Conservation (phyloP, 2,329 filamentous ascomycete genomes). For the Cladorrhinum sp. region DNA sequence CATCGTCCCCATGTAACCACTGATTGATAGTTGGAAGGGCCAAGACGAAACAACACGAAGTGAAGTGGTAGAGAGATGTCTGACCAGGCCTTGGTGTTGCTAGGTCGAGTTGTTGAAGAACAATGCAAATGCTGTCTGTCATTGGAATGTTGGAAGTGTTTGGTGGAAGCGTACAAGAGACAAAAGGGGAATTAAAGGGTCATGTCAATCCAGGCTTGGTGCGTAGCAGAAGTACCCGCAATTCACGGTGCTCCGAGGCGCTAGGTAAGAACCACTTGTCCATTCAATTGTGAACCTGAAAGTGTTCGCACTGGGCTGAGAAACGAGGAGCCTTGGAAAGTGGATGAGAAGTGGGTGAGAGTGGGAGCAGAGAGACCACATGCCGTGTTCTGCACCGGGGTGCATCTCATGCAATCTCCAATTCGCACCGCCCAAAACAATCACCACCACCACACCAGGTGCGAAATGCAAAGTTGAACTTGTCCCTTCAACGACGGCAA, state of each 20-base stretch:
- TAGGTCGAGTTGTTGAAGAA: too few species aligned
- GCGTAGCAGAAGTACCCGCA: constrained; percentile 11
- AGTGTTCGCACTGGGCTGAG: constrained; percentile 18
- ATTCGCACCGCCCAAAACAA: neutral
- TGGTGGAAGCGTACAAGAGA: constrained; percentile 1
- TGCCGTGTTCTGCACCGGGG: neutral
- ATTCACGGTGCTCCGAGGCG: constrained; percentile 8
- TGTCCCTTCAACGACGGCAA: constrained; percentile 15
- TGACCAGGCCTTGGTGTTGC: neutral
- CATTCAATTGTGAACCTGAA: constrained; percentile 12
- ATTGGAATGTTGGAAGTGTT: neutral
- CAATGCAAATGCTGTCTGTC: neutral
- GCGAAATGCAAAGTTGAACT: constrained; percentile 3
- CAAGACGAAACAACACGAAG: constrained; percentile 1
- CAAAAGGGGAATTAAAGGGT: constrained; percentile 20
- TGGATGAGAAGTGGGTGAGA: neutral
- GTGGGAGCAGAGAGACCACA: neutral
- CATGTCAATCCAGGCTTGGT: constrained; percentile 7
- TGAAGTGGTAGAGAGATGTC: neutral
- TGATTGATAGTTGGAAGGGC: neutral
- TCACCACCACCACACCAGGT: neutral
- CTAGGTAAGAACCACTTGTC: constrained; percentile 17
- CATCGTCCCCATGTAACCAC: neutral
- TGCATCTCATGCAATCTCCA: neutral
- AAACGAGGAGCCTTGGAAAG: neutral